phyloP scores from a whole-genome alignment of 257 asterid species.

The Gardenia jasminoides region DNA sequence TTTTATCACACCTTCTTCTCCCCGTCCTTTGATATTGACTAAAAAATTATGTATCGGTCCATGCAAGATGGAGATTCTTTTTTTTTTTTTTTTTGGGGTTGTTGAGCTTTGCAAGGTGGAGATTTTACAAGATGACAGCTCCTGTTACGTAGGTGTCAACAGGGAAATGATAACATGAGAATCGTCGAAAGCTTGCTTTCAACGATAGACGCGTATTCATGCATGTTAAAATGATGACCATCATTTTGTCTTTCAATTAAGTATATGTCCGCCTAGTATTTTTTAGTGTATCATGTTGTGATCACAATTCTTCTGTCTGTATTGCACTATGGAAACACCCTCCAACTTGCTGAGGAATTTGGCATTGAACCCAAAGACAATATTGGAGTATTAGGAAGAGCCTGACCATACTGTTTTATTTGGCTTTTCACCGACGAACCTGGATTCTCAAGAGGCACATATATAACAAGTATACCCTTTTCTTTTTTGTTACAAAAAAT shows the following conservation, averaged over 20 bases:
- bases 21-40: background rate
- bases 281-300: background rate
- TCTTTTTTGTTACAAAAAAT: no score
- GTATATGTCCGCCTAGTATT: background rate
- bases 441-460: no score
- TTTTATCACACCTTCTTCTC: background rate
- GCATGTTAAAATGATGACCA: no score
- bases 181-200: slow-evolving; percentile 17
- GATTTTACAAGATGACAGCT: slow-evolving; percentile 3
- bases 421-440: background rate
- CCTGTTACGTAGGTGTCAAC: slow-evolving; percentile 16
- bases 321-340: slow-evolving; percentile 4
- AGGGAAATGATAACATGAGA: slow-evolving; percentile 16
- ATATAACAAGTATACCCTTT: no score
- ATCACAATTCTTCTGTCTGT: slow-evolving; percentile 7
- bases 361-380: background rate
- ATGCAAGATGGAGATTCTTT: background rate
- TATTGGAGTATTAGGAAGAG: background rate
- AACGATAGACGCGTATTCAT: slow-evolving; percentile 25
- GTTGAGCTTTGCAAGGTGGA: background rate
- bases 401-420: background rate
- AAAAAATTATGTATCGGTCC: background rate
- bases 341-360: background rate
- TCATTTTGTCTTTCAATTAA: background rate
- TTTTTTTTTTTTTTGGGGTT: no score